A percentile compares a stretch with the other conserved stretches of the same genome.
Conservation (phyloP, 2,329 filamentous ascomycete genomes). For the Beauveria bassiana region DNA sequence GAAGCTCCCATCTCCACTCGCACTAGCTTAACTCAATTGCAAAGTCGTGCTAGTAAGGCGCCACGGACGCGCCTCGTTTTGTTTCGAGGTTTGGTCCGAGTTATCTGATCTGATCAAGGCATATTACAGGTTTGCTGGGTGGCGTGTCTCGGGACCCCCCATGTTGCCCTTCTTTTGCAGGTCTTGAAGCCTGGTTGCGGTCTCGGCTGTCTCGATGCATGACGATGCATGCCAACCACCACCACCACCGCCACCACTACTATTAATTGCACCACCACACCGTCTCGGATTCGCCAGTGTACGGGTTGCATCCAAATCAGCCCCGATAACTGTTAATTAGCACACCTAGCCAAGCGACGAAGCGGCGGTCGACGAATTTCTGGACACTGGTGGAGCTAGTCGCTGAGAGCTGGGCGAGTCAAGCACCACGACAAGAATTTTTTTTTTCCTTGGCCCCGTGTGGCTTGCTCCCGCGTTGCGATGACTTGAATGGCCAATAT, state of each 20-base stretch:
- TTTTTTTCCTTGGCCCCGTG: neutral
- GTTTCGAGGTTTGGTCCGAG: neutral
- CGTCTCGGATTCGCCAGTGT: neutral
- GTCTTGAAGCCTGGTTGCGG: neutral
- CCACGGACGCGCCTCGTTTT: neutral
- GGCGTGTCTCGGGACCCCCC: neutral
- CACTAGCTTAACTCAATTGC: neutral
- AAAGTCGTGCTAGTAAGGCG: neutral
- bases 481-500: neutral
- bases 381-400: neutral
- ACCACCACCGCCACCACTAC: neutral
- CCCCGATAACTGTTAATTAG: too few relatives aligned
- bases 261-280: too few relatives aligned
- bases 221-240: neutral
- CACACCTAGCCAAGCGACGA: too few relatives aligned
- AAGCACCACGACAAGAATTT: neutral
- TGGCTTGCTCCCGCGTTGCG: neutral
- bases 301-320: neutral
- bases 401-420: neutral
- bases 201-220: neutral
- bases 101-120: conserved; percentile 8
- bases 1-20: neutral
- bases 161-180: neutral
- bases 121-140: neutral
- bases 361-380: neutral